Percentiles rank a stretch among this genome's conserved stretches.
Conservation (phyloP, 805 yeast species). For the Pichia heedii region DNA sequence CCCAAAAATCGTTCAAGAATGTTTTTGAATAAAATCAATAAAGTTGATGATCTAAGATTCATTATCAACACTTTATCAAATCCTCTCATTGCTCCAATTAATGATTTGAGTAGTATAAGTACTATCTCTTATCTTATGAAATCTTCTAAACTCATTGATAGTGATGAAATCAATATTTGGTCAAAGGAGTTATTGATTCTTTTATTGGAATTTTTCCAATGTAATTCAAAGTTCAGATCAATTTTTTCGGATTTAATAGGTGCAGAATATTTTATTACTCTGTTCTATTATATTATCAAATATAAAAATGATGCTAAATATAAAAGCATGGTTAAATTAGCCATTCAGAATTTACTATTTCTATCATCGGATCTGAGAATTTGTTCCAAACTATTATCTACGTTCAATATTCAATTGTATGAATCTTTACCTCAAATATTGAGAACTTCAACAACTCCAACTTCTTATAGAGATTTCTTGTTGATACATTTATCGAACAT, state of each 20-base stretch:
- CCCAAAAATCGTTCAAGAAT: constrained; percentile 38
- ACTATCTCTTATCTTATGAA: constrained; percentile 21
- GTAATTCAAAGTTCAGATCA: constrained; percentile 49
- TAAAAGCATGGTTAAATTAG: constrained; percentile 38
- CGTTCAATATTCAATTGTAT: constrained; percentile 36
- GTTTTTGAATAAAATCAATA: constrained; percentile 44
- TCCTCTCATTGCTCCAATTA: constrained; percentile 39
- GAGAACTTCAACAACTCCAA: constrained; percentile 30
- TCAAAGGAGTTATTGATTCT: constrained; percentile 51
- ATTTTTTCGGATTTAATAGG: constrained; percentile 36
- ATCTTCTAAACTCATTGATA: constrained; percentile 9
- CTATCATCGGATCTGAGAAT: constrained; percentile 32
- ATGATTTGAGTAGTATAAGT: constrained; percentile 9
- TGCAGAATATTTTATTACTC: constrained; percentile 42
- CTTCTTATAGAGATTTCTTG: constrained; percentile 56
- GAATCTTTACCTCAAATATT: constrained; percentile 44
- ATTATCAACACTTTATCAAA: constrained; percentile 39
- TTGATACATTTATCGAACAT: constrained; percentile 43
- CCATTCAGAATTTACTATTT: constrained; percentile 44
- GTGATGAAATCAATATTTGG: constrained; percentile 32
- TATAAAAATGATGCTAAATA: constrained; percentile 33
- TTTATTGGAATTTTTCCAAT: constrained; percentile 69
- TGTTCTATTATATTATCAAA: constrained; percentile 49
- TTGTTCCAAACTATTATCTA: constrained; percentile 33
- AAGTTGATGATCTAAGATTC: constrained; percentile 45